These are phyloP conservation scores for Myxozyma lipomycoides DNA, from an alignment of 805 yeast genomes.

Conservation along the genomic window DNA sequence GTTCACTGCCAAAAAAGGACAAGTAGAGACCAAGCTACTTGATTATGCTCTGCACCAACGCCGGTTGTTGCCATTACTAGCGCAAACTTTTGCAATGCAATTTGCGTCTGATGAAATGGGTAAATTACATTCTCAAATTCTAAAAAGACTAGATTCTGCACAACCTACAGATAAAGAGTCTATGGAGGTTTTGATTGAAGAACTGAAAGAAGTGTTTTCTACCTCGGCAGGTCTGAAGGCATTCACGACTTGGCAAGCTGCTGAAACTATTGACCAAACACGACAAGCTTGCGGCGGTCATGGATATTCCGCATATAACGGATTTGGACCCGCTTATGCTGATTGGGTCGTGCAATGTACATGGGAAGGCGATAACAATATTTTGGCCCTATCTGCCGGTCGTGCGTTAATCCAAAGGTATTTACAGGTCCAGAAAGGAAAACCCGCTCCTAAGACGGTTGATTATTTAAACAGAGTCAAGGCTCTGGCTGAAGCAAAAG, in stretches of 20 bases:
- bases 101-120: conserved; percentile 65
- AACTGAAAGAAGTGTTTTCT: conserved; percentile 72
- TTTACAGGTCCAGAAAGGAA: conserved; percentile 41
- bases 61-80: conserved; percentile 78
- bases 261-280: conserved; percentile 77
- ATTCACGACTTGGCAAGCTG: conserved; percentile 81
- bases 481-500: conserved; percentile 7
- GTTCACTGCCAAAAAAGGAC: conserved; percentile 51
- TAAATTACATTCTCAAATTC: conserved; percentile 47
- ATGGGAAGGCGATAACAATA: conserved; percentile 96
- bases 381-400: conserved; percentile 78
- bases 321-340: conserved; percentile 79
- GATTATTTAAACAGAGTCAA: conserved; percentile 39
- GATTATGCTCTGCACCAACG: conserved; percentile 88
- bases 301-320: conserved; percentile 90
- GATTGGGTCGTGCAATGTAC: conserved; percentile 99
- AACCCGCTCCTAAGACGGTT: conserved; percentile 47
- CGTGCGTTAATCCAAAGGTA: conserved; percentile 62
- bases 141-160: conserved; percentile 46
- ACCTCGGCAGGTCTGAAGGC: conserved; percentile 87
- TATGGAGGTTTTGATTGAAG: conserved; percentile 51
- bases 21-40: conserved; percentile 66
- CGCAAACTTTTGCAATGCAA: conserved; percentile 71
- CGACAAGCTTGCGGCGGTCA: conserved; percentile 96
- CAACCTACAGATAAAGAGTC: conserved; percentile 46